Conservation (phyloP, 2,329 filamentous ascomycete genomes). For the Botrytis sinoallii region DNA sequence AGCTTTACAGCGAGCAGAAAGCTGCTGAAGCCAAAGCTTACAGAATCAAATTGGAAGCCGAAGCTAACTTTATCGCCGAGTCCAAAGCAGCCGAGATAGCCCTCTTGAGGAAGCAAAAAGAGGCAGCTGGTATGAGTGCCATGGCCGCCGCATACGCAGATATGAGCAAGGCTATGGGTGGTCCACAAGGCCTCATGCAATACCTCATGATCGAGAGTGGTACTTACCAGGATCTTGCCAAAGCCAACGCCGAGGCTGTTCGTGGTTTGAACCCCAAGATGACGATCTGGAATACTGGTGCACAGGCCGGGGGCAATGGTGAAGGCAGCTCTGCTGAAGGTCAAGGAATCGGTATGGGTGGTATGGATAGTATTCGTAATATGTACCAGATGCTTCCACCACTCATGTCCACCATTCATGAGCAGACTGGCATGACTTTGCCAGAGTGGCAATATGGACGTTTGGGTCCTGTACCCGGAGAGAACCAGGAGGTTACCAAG, state of each 20-base stretch:
- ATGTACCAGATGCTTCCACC: conserved; percentile 79
- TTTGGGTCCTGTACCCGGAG: conserved; percentile 37
- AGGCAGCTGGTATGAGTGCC: conserved; percentile 72
- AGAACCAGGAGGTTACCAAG: conserved; percentile 23
- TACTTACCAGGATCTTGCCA: conserved; percentile 72
- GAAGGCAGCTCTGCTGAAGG: conserved; percentile 27
- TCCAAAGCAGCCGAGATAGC: conserved; percentile 55
- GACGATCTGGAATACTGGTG: conserved; percentile 82
- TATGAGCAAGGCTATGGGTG: conserved; percentile 70
- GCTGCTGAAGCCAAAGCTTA: conserved; percentile 51
- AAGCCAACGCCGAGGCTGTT: conserved; percentile 74
- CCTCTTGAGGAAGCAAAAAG: conserved; percentile 61
- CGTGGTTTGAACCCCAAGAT: conserved; percentile 83
- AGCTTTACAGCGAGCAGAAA: conserved; percentile 47
- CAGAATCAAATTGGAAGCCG: conserved; percentile 44
- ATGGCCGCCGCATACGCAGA: conserved; percentile 79
- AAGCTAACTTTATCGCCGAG: conserved; percentile 41
- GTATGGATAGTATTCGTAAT: conserved; percentile 66
- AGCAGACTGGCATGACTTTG: conserved; percentile 80
- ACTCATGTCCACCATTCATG: conserved; percentile 79
- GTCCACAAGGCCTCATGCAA: conserved; percentile 73
- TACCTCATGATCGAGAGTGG: conserved; percentile 86
- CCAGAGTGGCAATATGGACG: conserved; percentile 71
- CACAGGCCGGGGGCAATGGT: conserved; percentile 40
- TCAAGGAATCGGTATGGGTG: conserved; percentile 48